phyloP scores from a whole-genome alignment of 495 filamentous ascomycete genomes.

The Penicillium cataractarum region DNA sequence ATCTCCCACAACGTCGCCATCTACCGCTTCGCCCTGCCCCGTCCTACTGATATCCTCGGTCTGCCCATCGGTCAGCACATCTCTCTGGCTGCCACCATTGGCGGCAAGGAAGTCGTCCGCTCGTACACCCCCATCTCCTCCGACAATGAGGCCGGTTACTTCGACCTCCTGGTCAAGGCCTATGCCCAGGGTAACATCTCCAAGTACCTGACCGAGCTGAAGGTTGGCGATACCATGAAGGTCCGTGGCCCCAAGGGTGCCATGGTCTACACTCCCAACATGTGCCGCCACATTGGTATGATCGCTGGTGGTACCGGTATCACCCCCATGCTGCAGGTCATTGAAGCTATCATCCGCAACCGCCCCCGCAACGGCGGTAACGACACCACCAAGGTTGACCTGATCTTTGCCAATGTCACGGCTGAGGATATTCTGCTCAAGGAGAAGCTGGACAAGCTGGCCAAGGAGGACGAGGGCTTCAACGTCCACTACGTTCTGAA shows the following conservation, averaged over 20 bases:
- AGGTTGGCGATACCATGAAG: slow-evolving; percentile 84
- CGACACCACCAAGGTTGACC: slow-evolving; percentile 85
- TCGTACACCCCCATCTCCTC: slow-evolving; percentile 96
- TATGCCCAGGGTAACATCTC: slow-evolving; percentile 97
- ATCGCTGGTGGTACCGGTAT: slow-evolving; percentile 97
- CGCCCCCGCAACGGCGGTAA: slow-evolving; percentile 66
- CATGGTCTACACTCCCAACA: slow-evolving; percentile 93
- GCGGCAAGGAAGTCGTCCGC: slow-evolving; percentile 88
- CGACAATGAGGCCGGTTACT: slow-evolving; percentile 89
- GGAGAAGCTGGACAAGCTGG: slow-evolving; percentile 84
- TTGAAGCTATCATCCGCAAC: slow-evolving; percentile 85
- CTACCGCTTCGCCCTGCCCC: slow-evolving; percentile 88
- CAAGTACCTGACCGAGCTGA: slow-evolving; percentile 80
- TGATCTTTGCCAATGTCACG: slow-evolving; percentile 97
- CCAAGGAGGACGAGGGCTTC: slow-evolving; percentile 75
- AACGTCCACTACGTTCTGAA: slow-evolving; percentile 92
- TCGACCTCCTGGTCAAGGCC: slow-evolving; percentile 96
- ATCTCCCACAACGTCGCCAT: slow-evolving; percentile 98
- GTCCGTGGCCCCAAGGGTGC: slow-evolving; percentile 93
- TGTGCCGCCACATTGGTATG: slow-evolving; percentile 95
- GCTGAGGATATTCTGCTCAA: slow-evolving; percentile 88
- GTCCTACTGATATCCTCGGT: slow-evolving; percentile 79
- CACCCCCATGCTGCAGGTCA: slow-evolving; percentile 96
- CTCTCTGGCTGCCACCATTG: slow-evolving; percentile 82
- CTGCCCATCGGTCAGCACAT: slow-evolving; percentile 99